A percentile compares a stretch with the other conserved stretches of the same genome.
phyloP scores from a whole-genome alignment of 495 filamentous ascomycete species.

The Tuber borchii region DNA sequence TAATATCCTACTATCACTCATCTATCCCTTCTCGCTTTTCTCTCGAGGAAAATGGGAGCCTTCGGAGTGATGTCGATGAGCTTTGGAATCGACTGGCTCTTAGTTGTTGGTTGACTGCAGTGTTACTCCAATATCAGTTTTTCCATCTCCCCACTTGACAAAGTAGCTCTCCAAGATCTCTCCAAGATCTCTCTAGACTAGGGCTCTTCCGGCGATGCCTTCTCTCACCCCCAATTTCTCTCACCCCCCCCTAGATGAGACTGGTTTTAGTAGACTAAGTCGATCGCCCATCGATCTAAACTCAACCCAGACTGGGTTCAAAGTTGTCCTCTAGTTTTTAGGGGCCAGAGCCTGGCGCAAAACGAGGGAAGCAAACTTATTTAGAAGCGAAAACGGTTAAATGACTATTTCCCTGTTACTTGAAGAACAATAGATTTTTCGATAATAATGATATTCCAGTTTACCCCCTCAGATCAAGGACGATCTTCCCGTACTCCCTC shows the following conservation, averaged over 20 bases:
- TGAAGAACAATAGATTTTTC: too few relatives aligned
- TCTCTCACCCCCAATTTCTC: neutral
- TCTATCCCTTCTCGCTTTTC: neutral
- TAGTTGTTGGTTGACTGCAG: neutral
- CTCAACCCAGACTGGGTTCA: too few relatives aligned
- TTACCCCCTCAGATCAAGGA: neutral
- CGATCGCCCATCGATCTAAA: too few relatives aligned
- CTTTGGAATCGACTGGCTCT: neutral
- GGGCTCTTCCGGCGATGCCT: neutral
- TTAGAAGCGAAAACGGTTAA: too few relatives aligned
- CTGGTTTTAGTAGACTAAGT: too few relatives aligned
- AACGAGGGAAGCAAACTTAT: too few relatives aligned
- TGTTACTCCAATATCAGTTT: neutral
- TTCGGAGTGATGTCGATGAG: neutral
- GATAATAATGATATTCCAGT: neutral
- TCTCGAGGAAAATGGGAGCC: neutral
- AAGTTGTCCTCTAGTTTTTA: too few relatives aligned
- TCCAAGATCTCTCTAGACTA: neutral
- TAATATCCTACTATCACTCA: constrained; percentile 9
- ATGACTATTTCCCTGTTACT: too few relatives aligned
- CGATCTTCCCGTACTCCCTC: constrained; percentile 11
- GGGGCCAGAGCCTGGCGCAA: too few relatives aligned
- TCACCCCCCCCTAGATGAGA: too few relatives aligned
- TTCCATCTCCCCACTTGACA: neutral
- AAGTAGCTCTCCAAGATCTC: neutral